Evolutionary conservation across 345 rosid species (phyloP), one percentile per base, ranked within the genome.

Genomic region (Moricandia arvensis): DNA sequence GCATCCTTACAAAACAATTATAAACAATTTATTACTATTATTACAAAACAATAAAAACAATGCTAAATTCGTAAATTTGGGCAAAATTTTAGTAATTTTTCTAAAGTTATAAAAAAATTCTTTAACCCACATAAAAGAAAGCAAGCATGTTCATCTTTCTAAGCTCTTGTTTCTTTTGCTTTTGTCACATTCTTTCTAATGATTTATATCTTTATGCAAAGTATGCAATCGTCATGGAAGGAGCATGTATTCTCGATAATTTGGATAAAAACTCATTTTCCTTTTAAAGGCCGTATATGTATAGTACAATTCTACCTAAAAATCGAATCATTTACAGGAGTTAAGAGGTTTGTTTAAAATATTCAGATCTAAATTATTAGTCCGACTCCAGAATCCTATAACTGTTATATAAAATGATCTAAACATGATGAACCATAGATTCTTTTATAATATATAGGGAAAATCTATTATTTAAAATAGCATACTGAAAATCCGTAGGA

Each of bases 81-180:
- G 9, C 47, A 31, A 68, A 69, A 54, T 26, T 69, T 53, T 29
- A 63, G 63, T 62, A 69, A 69, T 70, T 69, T 76, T 76, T 62
- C 0, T 0, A 26, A 75, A 75, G 74, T 75, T 51, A 0, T 10
- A 51, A 63, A 76, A 6, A 13, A 38, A 53, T 16, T 75, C 80
- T 76, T 62, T 69, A 68, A 69, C 75, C 37, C 70, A 38, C 70
- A 62, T 61, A 62, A 63, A 75, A 75, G 68, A 68, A 68, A 66
- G 49, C 12, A 57, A 62, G 49, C 35, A 62, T 69, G 45, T 62
- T 69, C 80, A 62, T 53, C 80, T 76, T 69, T 76, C 64, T 53
- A 62, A 53, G 63, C 33, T 27, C 37, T 62, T 75, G 41, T 75
- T 68, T 75, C 17, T 75, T 53, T 74, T 41, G 15, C 24, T 58